Percentiles rank a stretch among this genome's conserved stretches.
Conservation (phyloP, 2,329 filamentous ascomycete genomes). For the Calonectria fujianensis region DNA sequence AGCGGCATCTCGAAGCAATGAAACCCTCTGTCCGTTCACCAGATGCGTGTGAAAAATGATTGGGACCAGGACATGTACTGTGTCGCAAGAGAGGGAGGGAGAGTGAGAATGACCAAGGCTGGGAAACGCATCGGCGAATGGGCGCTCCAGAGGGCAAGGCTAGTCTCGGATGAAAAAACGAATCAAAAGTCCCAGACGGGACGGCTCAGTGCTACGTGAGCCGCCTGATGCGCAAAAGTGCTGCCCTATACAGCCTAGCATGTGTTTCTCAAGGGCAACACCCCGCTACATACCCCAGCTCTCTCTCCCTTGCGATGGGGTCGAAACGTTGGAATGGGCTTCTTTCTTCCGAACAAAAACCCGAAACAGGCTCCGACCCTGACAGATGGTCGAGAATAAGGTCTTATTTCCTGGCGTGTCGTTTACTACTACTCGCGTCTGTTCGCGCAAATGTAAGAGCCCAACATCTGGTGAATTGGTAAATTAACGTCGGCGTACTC, state of each 20-base stretch:
- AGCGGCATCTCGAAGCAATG: conserved; percentile 17
- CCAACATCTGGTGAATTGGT: too few relatives aligned
- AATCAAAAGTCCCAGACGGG: not conserved
- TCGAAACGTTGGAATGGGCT: not conserved
- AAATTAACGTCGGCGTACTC: conserved; percentile 1
- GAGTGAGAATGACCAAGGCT: conserved; percentile 10
- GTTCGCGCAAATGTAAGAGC: not conserved
- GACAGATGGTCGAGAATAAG: not conserved
- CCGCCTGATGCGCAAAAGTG: conserved; percentile 16
- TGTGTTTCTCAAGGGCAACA: conserved; percentile 1
- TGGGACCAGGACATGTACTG: not conserved
- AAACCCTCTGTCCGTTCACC: not conserved
- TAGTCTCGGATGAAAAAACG: not conserved
- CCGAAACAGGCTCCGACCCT: not conserved
- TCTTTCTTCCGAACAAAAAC: not conserved
- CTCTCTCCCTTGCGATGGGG: not conserved
- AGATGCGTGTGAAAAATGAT: conserved; percentile 6
- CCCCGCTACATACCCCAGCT: not conserved
- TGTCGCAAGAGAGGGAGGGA: not conserved
- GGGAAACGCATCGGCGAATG: not conserved
- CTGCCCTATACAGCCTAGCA: conserved; percentile 13
- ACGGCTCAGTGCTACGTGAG: not conserved
- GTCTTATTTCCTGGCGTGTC: not conserved
- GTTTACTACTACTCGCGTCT: too few relatives aligned
- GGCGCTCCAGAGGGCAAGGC: conserved; percentile 1